Base-by-base conservation (phyloP, 805 yeast genomes). In the Lachancea dasiensis region DNA sequence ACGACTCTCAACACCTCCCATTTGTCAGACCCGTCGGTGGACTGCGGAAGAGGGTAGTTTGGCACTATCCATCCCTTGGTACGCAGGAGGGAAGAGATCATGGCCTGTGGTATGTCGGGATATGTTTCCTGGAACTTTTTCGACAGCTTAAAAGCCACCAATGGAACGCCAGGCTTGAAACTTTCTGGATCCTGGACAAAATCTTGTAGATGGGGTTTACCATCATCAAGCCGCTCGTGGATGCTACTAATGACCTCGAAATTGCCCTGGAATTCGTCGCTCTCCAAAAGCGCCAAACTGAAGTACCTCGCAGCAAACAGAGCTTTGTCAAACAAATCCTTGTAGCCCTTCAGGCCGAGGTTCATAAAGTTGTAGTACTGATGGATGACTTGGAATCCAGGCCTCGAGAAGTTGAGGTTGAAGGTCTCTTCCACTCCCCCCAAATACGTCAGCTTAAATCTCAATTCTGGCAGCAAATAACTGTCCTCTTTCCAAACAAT, bases 401-500 rank as follows among this genome's bases (percentile, higher is more conserved):
- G 92, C 58, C 96, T 77, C 6, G 95, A 84, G 63, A 87, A 87
- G 65, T 87, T 87, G 58, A 87, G 71, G 26, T 79, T 85, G 67
- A 77, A 89, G 18, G 92, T 81, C 60, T 82, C 90, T 61, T 87
- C 96, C 5, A 79, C 71, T 16, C 95, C 94, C 23, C 97, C 97
- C 27, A 87, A 69, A 60, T 87, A 87, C 56, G 79, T 79, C 54
- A 87, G 69, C 47, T 82, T 79, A 64, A 87, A 87, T 51, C 81
- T 73, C 46, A 87, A 69, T 44, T 75, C 77, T 41, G 77, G 69
- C 17, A 96, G 92, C 45, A 87, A 68, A 53, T 70, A 72, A 27
- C 64, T 49, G 29, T 69, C 67, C 56, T 78, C 77, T 57, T 79
- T 77, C 86, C 95, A 89, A 38, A 87, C 63, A 44, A 87, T 77